phyloP scores from a whole-genome alignment of 306 rosid genomes.

The Clitoria ternatea region DNA sequence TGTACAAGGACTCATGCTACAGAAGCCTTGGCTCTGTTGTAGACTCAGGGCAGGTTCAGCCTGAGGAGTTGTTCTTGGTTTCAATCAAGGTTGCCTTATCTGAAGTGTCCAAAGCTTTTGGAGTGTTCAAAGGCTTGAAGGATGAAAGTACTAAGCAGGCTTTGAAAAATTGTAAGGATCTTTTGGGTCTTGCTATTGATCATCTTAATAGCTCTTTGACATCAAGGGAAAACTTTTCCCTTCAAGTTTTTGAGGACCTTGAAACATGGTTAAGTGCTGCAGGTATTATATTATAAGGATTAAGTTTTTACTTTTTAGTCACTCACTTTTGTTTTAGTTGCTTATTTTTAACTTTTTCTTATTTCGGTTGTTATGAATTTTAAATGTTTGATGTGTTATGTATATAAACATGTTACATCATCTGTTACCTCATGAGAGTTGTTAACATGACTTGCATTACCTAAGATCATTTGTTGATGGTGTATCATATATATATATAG shows the following conservation, averaged over 20 bases:
- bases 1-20: conserved; percentile 55
- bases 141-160: conserved; percentile 32
- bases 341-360: too few relatives aligned
- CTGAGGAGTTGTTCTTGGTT: conserved; percentile 45
- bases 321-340: too few relatives aligned
- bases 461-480: too few relatives aligned
- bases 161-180: conserved; percentile 48
- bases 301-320: too few relatives aligned
- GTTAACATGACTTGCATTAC: too few relatives aligned
- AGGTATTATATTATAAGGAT: conserved; percentile 23
- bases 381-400: too few relatives aligned
- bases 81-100: conserved; percentile 44
- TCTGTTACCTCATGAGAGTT: too few relatives aligned
- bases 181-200: conserved; percentile 57
- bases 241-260: conserved; percentile 54
- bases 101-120: conserved; percentile 40
- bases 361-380: too few relatives aligned
- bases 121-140: conserved; percentile 14
- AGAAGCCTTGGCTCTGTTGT: conserved; percentile 34
- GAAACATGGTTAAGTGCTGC: conserved; percentile 77
- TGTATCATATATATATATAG: too few relatives aligned
- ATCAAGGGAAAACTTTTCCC: conserved; percentile 24
- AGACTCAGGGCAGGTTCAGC: conserved; percentile 35
- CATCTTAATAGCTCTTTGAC: conserved; percentile 47
- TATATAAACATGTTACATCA: too few relatives aligned